Percentiles rank a stretch among this genome's conserved stretches.
Evolutionary conservation across 2,329 filamentous ascomycete genomes (phyloP).

Genomic region (Penicillium capsulatum): DNA sequence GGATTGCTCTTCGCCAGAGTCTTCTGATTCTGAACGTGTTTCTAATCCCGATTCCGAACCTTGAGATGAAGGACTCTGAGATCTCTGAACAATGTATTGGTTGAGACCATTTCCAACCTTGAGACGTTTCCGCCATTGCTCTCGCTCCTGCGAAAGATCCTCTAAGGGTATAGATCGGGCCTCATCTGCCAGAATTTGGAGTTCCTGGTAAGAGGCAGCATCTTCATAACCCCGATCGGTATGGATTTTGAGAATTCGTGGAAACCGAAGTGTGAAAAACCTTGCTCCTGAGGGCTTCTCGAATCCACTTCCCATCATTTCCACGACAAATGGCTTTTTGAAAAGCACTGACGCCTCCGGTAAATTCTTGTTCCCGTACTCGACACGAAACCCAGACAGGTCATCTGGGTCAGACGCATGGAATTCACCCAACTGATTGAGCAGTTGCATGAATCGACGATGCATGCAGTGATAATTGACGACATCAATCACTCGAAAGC

Average conservation of each 20-base stretch:
- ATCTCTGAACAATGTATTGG: constrained; percentile 25
- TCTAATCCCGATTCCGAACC: constrained; percentile 15
- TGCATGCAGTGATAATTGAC: constrained; percentile 52
- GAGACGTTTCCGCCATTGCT: constrained; percentile 59
- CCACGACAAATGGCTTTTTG: constrained; percentile 68
- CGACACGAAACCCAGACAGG: constrained; percentile 42
- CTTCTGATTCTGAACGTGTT: neutral
- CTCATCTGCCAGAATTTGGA: constrained; percentile 62
- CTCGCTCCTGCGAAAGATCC: constrained; percentile 58
- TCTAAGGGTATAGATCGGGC: constrained; percentile 50
- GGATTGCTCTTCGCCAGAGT: neutral
- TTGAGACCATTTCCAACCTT: constrained; percentile 47
- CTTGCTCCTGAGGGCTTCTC: constrained; percentile 65
- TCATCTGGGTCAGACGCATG: constrained; percentile 35
- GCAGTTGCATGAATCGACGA: constrained; percentile 48
- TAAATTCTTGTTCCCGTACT: constrained; percentile 42
- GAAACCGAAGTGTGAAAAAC: constrained; percentile 74
- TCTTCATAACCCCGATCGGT: constrained; percentile 68
- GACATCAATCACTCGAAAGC: constrained; percentile 63
- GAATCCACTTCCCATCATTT: constrained; percentile 75
- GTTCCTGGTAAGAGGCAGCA: constrained; percentile 62
- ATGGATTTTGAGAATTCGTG: constrained; percentile 71
- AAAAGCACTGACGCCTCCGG: constrained; percentile 52
- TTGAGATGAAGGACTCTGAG: constrained; percentile 23
- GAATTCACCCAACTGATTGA: constrained; percentile 50